Evolutionary conservation across 306 rosid genomes (phyloP), one percentile per base, ranked within the genome.

Genomic region (Quercus berberidifolia): DNA sequence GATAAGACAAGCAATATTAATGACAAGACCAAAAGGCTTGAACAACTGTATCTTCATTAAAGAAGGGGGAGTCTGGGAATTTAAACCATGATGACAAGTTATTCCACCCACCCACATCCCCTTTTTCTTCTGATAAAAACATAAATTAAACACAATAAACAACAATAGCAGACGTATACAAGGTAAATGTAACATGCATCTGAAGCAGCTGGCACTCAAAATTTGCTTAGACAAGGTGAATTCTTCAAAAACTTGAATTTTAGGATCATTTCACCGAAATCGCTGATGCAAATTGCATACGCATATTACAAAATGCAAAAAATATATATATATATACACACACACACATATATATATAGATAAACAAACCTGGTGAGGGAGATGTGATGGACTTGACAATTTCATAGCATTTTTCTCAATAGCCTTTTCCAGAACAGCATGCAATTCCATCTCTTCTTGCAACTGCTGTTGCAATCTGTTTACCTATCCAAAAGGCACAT

Each of bases 371-470:
- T 81, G 75, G 74, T 58, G 76, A 71, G 96, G 90, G 77, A 89
- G 86, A 76, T 77, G 21, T n/a, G 77, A 71, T 19, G 81, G 20
- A 76, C 76, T 85, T 67, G 86, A 85, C 46, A 85, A 63, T 80
- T 76, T 71, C 51, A 43, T 63, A 64, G 77, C 81, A 79, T 79
- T 85, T 79, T 85, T 81, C 63, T 87, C 87, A 55, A 84, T 73
- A 60, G 86, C 89, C 86, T 81, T 85, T 77, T 87, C 87, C 69
- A 91, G 82, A 38, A 86, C 81, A 58, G 81, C 76, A 69, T 87
- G 91, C 77, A 91, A 86, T 54, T 89, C 92, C 57, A 86, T 58
- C 86, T 91, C 96, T 84, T 91, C 82, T 20, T 52, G 87, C 79
- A 91, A 79, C 77, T 87, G 79, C 59, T 79, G 82, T 73, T 84